Evolutionary conservation across 208 protist genomes (phyloP), one percentile per base, ranked within the genome.

Genomic region (Leishmania martiniquensis): DNA sequence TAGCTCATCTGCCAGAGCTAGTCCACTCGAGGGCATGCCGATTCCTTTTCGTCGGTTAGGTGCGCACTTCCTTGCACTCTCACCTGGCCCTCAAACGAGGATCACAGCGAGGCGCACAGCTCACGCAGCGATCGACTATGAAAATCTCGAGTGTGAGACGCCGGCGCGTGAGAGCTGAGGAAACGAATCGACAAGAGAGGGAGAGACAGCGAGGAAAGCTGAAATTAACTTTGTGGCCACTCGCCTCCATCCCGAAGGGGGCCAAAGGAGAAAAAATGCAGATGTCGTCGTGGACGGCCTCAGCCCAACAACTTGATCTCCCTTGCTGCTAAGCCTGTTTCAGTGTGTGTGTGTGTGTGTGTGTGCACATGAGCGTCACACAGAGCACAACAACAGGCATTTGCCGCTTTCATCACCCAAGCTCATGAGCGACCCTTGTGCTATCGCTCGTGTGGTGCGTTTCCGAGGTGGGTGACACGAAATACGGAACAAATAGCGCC

Each of bases 1-100:
- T 45, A 97, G 81, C 54, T 86, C 76, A 66, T 55, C 77, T 0
- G 71, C 65, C 17, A 60, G 60, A 15, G 4, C 25, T 10, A 65
- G 71, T 4, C 54, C 49, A 37, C 44, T 66, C 32, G 75, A 72
- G 10, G 34, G 7, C 80, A 85, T 85, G 70, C 13, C 4, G 12
- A 39, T 74, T n/a, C 39, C 32, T 44, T 42, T 72, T 72, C 68
- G 12, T 44, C n/a, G 10, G 7, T 72, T 72, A 1, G 13, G 25
- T 44, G 65, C 34, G 42, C 65, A 69, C 22, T 7, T 47, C 25
- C 3, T 34, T 69, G 39, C 15, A 42, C 25, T 15, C 20, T 13
- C 39, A 47, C 12, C 42, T 32, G 25, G 12, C 12, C 22, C 37
- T 47, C 65, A 0, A 25, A 25, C 22, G n/a, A 69, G 42, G 15